Evolutionary conservation across 2,329 filamentous ascomycete species (phyloP).

Genomic region (Emmonsiellopsis sp.): DNA sequence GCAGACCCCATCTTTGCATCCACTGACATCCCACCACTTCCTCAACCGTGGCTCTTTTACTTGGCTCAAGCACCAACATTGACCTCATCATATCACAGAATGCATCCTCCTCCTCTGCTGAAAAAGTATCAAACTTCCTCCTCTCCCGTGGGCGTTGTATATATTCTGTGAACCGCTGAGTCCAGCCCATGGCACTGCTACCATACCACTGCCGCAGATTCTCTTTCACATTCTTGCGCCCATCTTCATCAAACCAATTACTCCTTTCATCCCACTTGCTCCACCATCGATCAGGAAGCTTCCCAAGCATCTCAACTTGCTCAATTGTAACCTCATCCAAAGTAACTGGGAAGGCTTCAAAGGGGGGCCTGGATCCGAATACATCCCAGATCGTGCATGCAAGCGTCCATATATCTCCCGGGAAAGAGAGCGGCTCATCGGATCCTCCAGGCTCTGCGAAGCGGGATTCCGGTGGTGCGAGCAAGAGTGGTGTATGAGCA

Average conservation of each 20-base stretch:
- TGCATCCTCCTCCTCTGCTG: constrained; percentile 9
- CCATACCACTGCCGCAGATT: constrained; percentile 3
- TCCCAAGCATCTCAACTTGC: constrained; percentile 20
- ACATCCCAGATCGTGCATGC: constrained; percentile 27
- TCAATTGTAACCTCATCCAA: constrained; percentile 16
- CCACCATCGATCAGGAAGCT: constrained; percentile 16
- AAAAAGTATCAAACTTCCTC: constrained; percentile 7
- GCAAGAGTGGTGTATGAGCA: constrained; percentile 15
- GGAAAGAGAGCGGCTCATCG: constrained; percentile 19
- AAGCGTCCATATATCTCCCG: constrained; percentile 30
- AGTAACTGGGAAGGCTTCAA: constrained; percentile 15
- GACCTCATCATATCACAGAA: constrained; percentile 14
- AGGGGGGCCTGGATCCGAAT: constrained; percentile 17
- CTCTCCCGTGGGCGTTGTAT: constrained; percentile 7
- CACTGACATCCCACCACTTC: constrained; percentile 12
- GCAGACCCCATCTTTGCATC: constrained; percentile 15
- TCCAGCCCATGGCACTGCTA: constrained; percentile 1
- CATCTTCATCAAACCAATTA: constrained; percentile 11
- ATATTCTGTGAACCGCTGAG: constrained; percentile 2
- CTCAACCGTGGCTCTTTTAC: constrained; percentile 11
- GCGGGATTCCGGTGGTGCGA: constrained; percentile 9
- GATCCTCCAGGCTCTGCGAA: constrained; percentile 6
- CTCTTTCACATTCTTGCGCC: constrained; percentile 6
- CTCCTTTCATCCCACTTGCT: constrained; percentile 10
- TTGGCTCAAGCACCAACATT: constrained; percentile 14